Evolutionary conservation across 2,329 filamentous ascomycete species (phyloP).

Genomic region (Alternaria metachromatica): DNA sequence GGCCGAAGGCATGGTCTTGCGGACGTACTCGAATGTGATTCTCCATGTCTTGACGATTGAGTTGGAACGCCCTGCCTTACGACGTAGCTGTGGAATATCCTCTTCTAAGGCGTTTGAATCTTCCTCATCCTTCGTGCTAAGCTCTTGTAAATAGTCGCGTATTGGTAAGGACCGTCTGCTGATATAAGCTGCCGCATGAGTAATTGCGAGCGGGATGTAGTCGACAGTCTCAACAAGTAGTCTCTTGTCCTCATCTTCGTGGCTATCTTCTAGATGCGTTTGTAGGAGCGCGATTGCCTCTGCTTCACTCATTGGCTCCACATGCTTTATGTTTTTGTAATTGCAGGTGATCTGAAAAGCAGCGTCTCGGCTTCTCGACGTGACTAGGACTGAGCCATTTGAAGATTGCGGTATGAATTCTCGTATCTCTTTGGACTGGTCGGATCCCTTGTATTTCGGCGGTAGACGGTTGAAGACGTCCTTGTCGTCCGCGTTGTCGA

Average conservation of each 20-base stretch:
- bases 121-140: background rate
- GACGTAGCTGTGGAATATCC: conserved; percentile 15
- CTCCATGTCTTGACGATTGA: conserved; percentile 48
- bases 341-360: conserved; percentile 25
- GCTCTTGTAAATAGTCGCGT: conserved; percentile 32
- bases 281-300: conserved; percentile 18
- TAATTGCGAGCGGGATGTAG: background rate
- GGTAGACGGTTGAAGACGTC: conserved; percentile 3
- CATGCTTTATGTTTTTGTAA: conserved; percentile 5
- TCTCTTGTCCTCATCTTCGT: background rate
- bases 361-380: conserved; percentile 18
- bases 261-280: conserved; percentile 6
- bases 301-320: conserved; percentile 22
- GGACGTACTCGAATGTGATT: conserved; percentile 15
- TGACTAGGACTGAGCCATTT: conserved; percentile 23
- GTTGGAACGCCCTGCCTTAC: conserved; percentile 23
- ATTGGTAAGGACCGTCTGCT: conserved; percentile 19
- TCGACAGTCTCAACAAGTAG: conserved; percentile 26
- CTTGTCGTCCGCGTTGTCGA: conserved; percentile 32
- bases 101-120: background rate
- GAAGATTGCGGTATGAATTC: conserved; percentile 18
- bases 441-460: background rate
- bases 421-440: background rate
- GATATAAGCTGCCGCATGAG: background rate
- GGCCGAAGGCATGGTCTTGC: conserved; percentile 31